phyloP scores from a whole-genome alignment of 257 asterid genomes.

The Gentiana straminea region DNA sequence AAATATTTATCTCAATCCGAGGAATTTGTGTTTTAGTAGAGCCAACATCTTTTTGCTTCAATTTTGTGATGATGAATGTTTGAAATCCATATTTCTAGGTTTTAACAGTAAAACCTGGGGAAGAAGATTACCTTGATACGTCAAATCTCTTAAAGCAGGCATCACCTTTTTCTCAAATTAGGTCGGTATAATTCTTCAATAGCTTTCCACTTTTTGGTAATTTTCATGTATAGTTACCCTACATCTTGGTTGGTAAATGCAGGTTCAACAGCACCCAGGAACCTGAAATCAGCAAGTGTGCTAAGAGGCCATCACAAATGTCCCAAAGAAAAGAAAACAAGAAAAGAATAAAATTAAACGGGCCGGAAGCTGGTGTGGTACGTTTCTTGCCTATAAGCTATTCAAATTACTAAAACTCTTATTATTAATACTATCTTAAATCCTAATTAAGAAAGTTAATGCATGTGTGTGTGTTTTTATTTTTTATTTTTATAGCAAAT shows the following conservation, averaged over 20 bases:
- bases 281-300: constrained; percentile 26
- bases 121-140: constrained; percentile 76
- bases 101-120: constrained; percentile 81
- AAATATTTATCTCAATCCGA: constrained; percentile 1
- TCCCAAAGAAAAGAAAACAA: constrained; percentile 37
- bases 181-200: constrained; percentile 30
- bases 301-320: constrained; percentile 64
- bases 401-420: background rate
- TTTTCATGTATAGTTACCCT: background rate
- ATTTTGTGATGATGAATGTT: background rate
- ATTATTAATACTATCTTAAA: background rate
- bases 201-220: constrained; percentile 5
- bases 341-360: constrained; percentile 57
- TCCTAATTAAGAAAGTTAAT: constrained; percentile 7
- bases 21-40: background rate
- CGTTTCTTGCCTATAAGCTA: background rate
- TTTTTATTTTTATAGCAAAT: too few relatives aligned
- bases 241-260: constrained; percentile 18
- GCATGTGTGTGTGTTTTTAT: too few relatives aligned
- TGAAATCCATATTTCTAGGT: constrained; percentile 35
- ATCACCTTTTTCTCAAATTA: constrained; percentile 77
- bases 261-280: constrained; percentile 61
- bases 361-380: constrained; percentile 42
- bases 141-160: constrained; percentile 87
- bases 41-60: too few relatives aligned